Conservation (phyloP, 306 rosid genomes). For the Vigna nakashimae region DNA sequence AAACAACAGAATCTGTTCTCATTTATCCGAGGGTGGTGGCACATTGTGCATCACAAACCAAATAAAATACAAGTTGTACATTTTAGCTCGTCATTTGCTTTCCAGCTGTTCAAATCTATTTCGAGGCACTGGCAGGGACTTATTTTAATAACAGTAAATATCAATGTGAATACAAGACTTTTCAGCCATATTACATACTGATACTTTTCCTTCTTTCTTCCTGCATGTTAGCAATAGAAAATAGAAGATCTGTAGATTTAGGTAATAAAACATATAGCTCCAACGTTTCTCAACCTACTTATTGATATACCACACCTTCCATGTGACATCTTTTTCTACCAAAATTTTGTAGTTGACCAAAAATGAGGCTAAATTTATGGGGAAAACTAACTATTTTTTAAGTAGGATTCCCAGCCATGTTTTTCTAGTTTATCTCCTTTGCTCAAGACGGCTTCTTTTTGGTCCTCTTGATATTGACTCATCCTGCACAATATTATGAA, state of each 20-base stretch:
- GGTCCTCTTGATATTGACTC: constrained; percentile 79
- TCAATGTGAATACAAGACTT: constrained; percentile 6
- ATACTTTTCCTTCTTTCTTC: neutral
- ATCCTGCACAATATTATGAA: constrained; percentile 57
- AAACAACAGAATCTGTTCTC: neutral
- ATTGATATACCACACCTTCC: neutral
- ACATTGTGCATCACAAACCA: neutral
- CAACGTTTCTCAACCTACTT: constrained; percentile 30
- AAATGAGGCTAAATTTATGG: constrained; percentile 29
- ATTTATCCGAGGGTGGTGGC: neutral
- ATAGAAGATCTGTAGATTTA: neutral
- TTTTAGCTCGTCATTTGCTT: constrained; percentile 9
- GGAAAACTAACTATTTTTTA: constrained; percentile 37
- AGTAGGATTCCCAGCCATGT: constrained; percentile 76
- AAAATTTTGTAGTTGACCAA: constrained; percentile 36
- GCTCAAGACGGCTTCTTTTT: constrained; percentile 58
- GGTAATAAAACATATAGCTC: neutral
- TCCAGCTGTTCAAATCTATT: neutral
- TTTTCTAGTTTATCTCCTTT: constrained; percentile 72
- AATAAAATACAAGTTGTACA: neutral
- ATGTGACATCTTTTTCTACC: constrained; percentile 8
- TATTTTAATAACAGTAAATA: neutral
- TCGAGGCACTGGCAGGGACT: neutral
- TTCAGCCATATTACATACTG: constrained; percentile 6
- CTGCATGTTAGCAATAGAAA: constrained; percentile 1